phyloP scores from a whole-genome alignment of 129 eudicot genomes.

The Artemisia annua region DNA sequence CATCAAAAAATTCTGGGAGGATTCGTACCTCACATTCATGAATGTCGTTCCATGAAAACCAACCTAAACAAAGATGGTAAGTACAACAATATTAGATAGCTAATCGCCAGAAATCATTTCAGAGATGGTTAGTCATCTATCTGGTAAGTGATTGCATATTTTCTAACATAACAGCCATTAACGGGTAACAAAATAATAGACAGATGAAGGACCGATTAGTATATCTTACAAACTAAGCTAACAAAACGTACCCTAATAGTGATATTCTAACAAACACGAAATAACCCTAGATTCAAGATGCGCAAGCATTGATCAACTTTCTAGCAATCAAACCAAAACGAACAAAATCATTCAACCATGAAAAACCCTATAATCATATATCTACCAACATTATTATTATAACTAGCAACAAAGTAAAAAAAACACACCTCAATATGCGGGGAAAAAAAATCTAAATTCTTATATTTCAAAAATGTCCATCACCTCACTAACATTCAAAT shows the following conservation, averaged over 20 bases:
- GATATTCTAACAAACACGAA: not conserved
- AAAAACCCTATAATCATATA: no score
- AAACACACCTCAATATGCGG: no score
- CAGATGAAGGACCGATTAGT: not conserved
- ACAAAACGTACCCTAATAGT: conserved; percentile 20
- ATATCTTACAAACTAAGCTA: not conserved
- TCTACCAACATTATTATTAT: no score
- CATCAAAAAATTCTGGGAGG: conserved; percentile 84
- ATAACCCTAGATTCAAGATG: conserved; percentile 2
- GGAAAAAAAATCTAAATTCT: no score
- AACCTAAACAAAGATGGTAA: conserved; percentile 45
- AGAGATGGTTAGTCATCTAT: not conserved
- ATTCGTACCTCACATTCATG: conserved; percentile 65
- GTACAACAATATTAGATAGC: not conserved
- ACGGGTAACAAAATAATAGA: not conserved
- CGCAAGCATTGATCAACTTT: not conserved
- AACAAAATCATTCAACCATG: no score
- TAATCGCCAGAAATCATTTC: no score
- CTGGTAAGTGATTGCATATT: not conserved
- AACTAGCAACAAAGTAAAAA: no score
- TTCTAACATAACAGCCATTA: no score
- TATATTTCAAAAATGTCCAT: no score
- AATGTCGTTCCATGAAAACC: conserved; percentile 80
- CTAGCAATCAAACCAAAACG: not conserved
- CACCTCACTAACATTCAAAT: no score